These are phyloP conservation scores for Trametes versicolor DNA, from an alignment of 1,284 basidiomycete species.

Conservation along the genomic window DNA sequence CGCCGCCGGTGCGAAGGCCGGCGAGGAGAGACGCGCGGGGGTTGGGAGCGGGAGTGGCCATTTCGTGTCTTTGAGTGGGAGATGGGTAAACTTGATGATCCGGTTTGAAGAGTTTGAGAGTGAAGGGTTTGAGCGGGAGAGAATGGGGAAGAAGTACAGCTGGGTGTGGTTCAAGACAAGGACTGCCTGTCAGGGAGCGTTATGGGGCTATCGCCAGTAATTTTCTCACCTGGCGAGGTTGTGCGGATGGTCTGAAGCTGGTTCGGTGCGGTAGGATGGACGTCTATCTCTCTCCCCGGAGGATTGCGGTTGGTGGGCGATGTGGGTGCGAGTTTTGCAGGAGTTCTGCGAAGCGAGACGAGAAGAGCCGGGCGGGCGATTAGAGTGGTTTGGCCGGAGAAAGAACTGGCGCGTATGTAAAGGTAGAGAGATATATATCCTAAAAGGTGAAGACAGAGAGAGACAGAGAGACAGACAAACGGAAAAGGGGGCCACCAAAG, in stretches of 20 bases:
- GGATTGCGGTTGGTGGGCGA: constrained; percentile 33
- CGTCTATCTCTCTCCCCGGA: constrained; percentile 45
- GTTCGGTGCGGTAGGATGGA: constrained; percentile 36
- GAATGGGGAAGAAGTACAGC: constrained; percentile 40
- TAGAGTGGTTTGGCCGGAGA: constrained; percentile 40
- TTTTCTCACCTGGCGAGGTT: constrained; percentile 32
- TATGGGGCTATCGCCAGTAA: neutral
- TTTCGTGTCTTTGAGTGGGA: constrained; percentile 42
- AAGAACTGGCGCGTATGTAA: constrained; percentile 44
- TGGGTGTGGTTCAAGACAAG: constrained; percentile 15
- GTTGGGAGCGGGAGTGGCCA: constrained; percentile 67
- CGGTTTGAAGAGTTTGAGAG: constrained; percentile 34
- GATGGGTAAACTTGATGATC: constrained; percentile 24
- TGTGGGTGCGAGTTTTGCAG: constrained; percentile 35
- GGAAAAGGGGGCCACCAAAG: constrained; percentile 46
- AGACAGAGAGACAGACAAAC: constrained; percentile 44
- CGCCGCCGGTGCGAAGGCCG: constrained; percentile 86
- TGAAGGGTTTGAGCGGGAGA: constrained; percentile 32
- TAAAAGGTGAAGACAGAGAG: constrained; percentile 47
- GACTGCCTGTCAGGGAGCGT: constrained; percentile 14
- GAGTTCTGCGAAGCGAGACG: constrained; percentile 33
- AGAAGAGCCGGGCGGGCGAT: constrained; percentile 43
- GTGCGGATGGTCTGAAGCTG: constrained; percentile 23
- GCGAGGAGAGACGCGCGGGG: constrained; percentile 83
- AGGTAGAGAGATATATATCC: constrained; percentile 50